Evolutionary conservation across 2,329 filamentous ascomycete species (phyloP).

Genomic region (Talaromyces sp.): DNA sequence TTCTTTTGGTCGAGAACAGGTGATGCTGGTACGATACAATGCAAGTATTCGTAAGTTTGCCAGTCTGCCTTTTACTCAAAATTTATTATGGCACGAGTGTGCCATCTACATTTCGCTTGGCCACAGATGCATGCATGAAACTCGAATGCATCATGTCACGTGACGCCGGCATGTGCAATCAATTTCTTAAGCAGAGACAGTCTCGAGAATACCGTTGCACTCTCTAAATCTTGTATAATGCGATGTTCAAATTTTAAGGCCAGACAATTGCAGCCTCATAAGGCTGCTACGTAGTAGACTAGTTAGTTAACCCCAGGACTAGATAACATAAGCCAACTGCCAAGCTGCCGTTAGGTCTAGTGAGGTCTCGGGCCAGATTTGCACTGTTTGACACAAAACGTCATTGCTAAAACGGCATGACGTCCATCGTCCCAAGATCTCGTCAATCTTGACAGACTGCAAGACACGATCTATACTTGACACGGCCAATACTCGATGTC

Average conservation of each 20-base stretch:
- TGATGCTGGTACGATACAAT: background rate
- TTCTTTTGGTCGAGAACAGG: background rate
- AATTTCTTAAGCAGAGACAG: background rate
- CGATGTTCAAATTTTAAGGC: background rate
- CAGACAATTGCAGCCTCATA: background rate
- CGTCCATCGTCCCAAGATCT: background rate
- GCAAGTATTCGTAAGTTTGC: too few species aligned
- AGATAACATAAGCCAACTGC: background rate
- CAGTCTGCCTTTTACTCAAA: background rate
- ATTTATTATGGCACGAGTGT: background rate
- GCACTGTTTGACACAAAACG: slow-evolving; percentile 6
- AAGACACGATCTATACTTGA: background rate
- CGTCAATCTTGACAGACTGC: background rate
- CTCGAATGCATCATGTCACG: slow-evolving; percentile 4
- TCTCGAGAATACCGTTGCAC: background rate
- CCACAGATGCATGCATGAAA: background rate
- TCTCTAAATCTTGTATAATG: background rate
- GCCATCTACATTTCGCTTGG: background rate
- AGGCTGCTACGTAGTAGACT: background rate
- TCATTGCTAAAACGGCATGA: slow-evolving; percentile 2
- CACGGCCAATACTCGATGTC: background rate
- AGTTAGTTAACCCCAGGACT: too few species aligned
- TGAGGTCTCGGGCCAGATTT: background rate
- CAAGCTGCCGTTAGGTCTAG: background rate
- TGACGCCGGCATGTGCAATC: background rate